Evolutionary conservation across 139 green algal genomes (phyloP), one percentile per base, ranked within the genome.

Genomic region (Micractinium conductrix): DNA sequence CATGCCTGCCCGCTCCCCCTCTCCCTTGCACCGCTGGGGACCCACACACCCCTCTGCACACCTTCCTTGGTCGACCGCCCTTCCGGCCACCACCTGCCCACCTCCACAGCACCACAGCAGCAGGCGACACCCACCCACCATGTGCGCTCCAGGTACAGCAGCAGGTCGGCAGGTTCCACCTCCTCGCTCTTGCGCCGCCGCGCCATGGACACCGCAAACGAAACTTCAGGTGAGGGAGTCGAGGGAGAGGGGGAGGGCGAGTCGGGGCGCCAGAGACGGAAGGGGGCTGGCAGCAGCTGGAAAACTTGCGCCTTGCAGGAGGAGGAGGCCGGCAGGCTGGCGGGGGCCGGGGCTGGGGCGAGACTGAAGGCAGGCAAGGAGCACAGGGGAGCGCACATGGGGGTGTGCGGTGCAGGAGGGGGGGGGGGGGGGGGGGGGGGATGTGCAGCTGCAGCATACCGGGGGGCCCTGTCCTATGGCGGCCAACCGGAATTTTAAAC

Each of bases 171-270:
- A 2, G 84, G 68, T 53, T 90, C 83, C 42, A 90, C 22, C 33
- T 43, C 62, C 40, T 73, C 40, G 33, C 30, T 33, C 42, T 86
- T 79, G 7, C 87, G 78, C 72, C 83, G 78, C 30, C 60, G 42
- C 12, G 87, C 83, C 83, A 90, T 74, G 63, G 76, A 50, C 48
- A 80, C 83, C 16, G 75, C 87, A 82, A 90, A 90, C 10, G 83
- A 70, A 1, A 81, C 70, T 69, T 78, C 78, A n/a, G 42, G 45
- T 6, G 37, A n/a, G n/a, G n/a, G 12, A 48, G 33, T 58, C 12
- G 12, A 17, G 10, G 33, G 10, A 44, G 30, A 73, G 65, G 65
- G 65, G 33, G 9, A 43, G 33, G 33, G 33, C 65, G 9, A 10
- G 16, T 33, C 5, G 16, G 58, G 58, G 22, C 21, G 21, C 17